Percentiles rank a stretch among this genome's conserved stretches.
Evolutionary conservation across 768 basidiomycete species (phyloP).

Genomic region (Pleurotus djamor): DNA sequence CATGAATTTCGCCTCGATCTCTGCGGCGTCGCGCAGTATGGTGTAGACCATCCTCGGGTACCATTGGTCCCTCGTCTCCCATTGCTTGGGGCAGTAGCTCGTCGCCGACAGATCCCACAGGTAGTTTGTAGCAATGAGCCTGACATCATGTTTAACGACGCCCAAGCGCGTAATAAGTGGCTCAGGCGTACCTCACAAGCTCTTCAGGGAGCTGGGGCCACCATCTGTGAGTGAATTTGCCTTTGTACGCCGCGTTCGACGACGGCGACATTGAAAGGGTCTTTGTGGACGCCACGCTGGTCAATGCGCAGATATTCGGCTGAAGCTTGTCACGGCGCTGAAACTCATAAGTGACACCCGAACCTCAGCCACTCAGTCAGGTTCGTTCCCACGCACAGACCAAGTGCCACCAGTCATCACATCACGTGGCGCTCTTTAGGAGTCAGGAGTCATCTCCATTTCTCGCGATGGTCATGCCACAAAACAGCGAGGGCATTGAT

Average conservation of each 20-base stretch:
- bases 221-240: constrained; percentile 52
- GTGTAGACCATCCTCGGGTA: constrained; percentile 60
- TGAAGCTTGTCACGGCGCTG: constrained; percentile 24
- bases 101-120: constrained; percentile 44
- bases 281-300: constrained; percentile 23
- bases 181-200: constrained; percentile 44
- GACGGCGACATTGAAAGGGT: constrained; percentile 16
- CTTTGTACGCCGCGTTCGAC: constrained; percentile 42
- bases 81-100: constrained; percentile 44
- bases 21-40: constrained; percentile 57
- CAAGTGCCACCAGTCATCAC: constrained; percentile 11
- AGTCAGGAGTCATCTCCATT: too few species aligned
- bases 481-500: too few species aligned
- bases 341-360: constrained; percentile 21
- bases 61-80: constrained; percentile 56
- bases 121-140: constrained; percentile 58
- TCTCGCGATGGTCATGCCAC: too few species aligned
- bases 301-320: constrained; percentile 40
- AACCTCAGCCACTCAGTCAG: constrained; percentile 17
- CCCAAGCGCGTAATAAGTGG: constrained; percentile 15
- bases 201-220: constrained; percentile 65
- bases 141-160: constrained; percentile 17
- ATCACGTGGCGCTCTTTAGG: not conserved
- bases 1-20: constrained; percentile 61
- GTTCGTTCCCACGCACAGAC: constrained; percentile 43